Evolutionary conservation across 1,284 basidiomycete species (phyloP), one percentile per base, ranked within the genome.

Genomic region (Prillingera fragicola): DNA sequence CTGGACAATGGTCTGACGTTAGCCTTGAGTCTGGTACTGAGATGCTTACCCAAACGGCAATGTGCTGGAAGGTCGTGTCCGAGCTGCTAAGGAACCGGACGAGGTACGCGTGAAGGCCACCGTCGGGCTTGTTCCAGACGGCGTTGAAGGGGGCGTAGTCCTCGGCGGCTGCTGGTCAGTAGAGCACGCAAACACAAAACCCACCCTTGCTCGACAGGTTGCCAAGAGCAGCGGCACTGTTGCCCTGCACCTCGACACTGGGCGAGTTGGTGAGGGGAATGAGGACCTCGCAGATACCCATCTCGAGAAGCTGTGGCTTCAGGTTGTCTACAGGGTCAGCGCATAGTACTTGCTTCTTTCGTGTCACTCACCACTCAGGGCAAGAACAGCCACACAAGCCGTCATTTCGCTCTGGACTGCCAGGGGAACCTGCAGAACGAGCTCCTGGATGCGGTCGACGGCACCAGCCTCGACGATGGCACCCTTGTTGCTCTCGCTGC

Each of bases 351-450:
- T 19, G 8, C 10, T 7, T n/a, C 2, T 8, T 21, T 2, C 26
- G 32, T 28, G 27, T 4, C 8, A 62, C 73, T 55, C 46, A 91
- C 89, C 90, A 59, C 88, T 92, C 52, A 96, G 67, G 6, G 91
- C 91, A 51, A 96, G 72, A 13, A 96, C 91, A 15, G 95, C 95
- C 18, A 96, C 87, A 62, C 94, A 98, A 6, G 95, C 95, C 19
- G 95, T 99, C 95, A 99, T 99, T 73, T 98, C 95, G 67, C 89
- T 94, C 73, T 99, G 95, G 9, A 99, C 95, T 54, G 87, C 87
- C 73, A 95, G 82, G 1, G 95, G 92, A 1, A 97, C 94, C 62
- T 87, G 85, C 28, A 98, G 76, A 3, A 98, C 91, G 14, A 99
- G 76, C 62, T 97, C 90, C 74, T 96, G 96, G 74, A 99, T 98